Conservation (phyloP, 1,284 basidiomycete genomes). For the Fomitopsis betulina region DNA sequence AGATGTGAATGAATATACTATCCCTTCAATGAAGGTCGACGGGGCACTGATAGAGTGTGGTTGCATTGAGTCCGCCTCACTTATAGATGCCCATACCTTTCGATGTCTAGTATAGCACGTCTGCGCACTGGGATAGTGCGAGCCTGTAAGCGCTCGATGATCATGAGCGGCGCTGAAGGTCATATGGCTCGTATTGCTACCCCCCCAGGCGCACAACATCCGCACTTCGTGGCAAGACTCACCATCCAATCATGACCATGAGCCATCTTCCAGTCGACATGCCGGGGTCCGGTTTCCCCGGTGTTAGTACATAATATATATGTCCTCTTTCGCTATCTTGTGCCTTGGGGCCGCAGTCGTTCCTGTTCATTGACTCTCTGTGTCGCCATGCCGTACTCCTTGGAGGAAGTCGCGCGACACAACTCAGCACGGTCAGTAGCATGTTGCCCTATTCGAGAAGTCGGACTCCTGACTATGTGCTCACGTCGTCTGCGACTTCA, state of each 20-base stretch:
- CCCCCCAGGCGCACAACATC: not conserved
- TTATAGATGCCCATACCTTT: too few species aligned
- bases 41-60: not conserved
- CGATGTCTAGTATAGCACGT: too few species aligned
- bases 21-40: too few species aligned
- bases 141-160: too few species aligned
- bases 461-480: too few species aligned
- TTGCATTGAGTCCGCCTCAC: too few species aligned
- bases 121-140: too few species aligned
- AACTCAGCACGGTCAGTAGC: conserved; percentile 41
- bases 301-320: too few species aligned
- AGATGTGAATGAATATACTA: conserved; percentile 27
- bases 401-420: conserved; percentile 48
- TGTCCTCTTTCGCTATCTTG: not conserved
- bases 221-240: not conserved
- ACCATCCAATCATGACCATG: not conserved
- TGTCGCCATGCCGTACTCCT: conserved; percentile 28
- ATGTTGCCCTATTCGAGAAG: too few species aligned
- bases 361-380: not conserved
- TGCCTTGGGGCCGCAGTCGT: not conserved
- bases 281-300: not conserved
- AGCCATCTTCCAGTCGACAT: not conserved
- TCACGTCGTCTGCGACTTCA: conserved; percentile 17
- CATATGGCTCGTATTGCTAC: not conserved
- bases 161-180: too few species aligned